Percentiles rank a stretch among this genome's conserved stretches.
These are phyloP conservation scores for Babesia gibsoni DNA, from an alignment of 169 alveolate genomes.

Conservation along the genomic window DNA sequence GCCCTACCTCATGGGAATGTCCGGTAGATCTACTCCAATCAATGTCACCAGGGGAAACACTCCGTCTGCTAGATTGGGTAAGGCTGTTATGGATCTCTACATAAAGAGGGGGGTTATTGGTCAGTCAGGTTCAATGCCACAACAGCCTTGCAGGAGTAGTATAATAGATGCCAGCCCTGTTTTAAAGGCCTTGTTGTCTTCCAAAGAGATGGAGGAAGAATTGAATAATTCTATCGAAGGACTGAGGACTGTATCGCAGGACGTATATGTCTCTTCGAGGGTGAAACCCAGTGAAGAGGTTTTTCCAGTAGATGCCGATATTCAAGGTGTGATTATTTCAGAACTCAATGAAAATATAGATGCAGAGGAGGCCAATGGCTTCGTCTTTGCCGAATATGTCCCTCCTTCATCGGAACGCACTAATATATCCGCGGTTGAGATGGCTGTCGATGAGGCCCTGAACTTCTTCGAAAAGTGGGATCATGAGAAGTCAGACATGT, in stretches of 20 bases:
- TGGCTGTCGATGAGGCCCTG: constrained; percentile 20
- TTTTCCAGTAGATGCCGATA: background rate
- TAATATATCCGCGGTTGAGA: background rate
- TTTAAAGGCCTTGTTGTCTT: constrained; percentile 14
- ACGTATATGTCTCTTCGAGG: background rate
- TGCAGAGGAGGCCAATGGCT: background rate
- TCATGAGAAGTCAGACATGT: constrained; percentile 1
- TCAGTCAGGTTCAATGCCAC: background rate
- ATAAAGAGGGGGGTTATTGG: constrained; percentile 9
- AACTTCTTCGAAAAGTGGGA: constrained; percentile 16
- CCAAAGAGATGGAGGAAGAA: background rate
- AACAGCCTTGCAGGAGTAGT: background rate
- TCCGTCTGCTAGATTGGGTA: constrained; percentile 32
- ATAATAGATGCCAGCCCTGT: constrained; percentile 25
- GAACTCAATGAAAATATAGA: background rate
- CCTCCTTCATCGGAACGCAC: constrained; percentile 20
- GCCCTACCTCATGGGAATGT: constrained; percentile 1
- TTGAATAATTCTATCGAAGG: background rate
- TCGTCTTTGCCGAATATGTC: background rate
- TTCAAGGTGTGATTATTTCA: background rate
- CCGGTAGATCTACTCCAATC: constrained; percentile 9
- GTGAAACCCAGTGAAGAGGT: background rate
- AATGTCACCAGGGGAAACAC: constrained; percentile 20
- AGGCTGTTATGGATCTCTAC: constrained; percentile 35
- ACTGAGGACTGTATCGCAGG: constrained; percentile 22